A percentile compares a stretch with the other conserved stretches of the same genome.
Evolutionary conservation across 306 rosid species (phyloP).

Genomic region (Begonia fuchsioides): DNA sequence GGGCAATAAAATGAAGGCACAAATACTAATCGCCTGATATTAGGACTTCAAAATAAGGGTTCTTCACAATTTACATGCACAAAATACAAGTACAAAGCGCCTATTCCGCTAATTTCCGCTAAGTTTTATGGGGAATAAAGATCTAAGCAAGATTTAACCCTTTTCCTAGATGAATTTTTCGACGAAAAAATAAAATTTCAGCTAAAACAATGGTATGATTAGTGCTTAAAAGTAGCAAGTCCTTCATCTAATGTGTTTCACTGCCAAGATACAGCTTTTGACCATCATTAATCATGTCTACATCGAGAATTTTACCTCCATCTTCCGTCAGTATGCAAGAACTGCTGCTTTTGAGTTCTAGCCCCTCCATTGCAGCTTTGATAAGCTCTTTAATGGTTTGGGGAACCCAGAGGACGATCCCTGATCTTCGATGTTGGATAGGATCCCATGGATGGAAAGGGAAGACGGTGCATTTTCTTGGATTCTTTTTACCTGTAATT

Average conservation of each 20-base stretch:
- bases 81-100: too few species aligned
- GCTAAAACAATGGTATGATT: not conserved
- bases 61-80: too few species aligned
- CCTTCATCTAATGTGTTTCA: constrained; percentile 14
- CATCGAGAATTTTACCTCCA: constrained; percentile 70
- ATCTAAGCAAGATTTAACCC: too few species aligned
- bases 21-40: too few species aligned
- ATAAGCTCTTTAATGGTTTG: constrained; percentile 53
- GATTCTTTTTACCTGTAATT: constrained; percentile 44
- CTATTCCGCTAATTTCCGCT: too few species aligned
- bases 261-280: constrained; percentile 62
- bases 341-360: constrained; percentile 18
- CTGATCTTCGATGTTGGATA: constrained; percentile 43
- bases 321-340: constrained; percentile 64
- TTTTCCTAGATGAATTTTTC: too few species aligned
- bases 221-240: constrained; percentile 1
- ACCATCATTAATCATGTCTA: constrained; percentile 45
- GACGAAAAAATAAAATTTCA: too few species aligned
- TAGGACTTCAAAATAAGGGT: too few species aligned
- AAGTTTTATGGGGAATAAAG: too few species aligned
- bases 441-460: constrained; percentile 84
- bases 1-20: too few species aligned
- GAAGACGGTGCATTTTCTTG: constrained; percentile 69
- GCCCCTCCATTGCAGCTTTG: constrained; percentile 32
- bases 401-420: constrained; percentile 74